phyloP scores from a whole-genome alignment of 305 asterid species.

The Plantago rigida region DNA sequence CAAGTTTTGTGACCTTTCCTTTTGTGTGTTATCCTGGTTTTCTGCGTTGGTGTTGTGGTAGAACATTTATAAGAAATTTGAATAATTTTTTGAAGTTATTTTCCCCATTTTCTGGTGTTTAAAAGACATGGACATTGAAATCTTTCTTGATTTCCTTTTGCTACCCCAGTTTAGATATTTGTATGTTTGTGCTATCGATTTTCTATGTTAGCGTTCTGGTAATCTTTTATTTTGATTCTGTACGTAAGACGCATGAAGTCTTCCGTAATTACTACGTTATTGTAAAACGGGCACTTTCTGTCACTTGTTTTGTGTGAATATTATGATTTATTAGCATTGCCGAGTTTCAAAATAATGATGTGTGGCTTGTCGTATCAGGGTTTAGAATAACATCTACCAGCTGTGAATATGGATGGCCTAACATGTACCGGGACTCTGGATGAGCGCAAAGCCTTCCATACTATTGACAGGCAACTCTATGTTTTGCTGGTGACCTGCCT shows the following conservation, averaged over 20 bases:
- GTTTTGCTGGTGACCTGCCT: slow-evolving; percentile 37
- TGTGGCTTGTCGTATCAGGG: slow-evolving; percentile 20
- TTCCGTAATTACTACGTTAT: background rate
- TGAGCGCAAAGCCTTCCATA: slow-evolving; percentile 27
- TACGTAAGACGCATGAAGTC: background rate
- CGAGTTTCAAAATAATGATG: background rate
- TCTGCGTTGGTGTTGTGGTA: too few species aligned
- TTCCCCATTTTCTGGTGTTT: background rate
- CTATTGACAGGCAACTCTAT: slow-evolving; percentile 42
- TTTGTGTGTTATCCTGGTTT: too few species aligned
- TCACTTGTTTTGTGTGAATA: background rate
- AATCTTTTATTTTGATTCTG: background rate
- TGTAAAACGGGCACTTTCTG: too few species aligned
- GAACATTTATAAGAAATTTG: too few species aligned
- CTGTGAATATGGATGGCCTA: slow-evolving; percentile 24
- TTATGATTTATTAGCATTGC: slow-evolving; percentile 6
- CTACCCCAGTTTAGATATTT: too few species aligned
- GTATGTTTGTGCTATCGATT: background rate
- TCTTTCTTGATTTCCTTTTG: slow-evolving; percentile 4
- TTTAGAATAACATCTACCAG: slow-evolving; percentile 20
- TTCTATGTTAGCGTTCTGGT: background rate
- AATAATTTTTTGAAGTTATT: too few species aligned
- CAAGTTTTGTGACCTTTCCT: too few species aligned
- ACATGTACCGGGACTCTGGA: slow-evolving; percentile 16
- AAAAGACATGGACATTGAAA: background rate